Percentiles rank a stretch among this genome's conserved stretches.
Conservation (phyloP, 306 rosid species). For the Vachellia collinsii region DNA sequence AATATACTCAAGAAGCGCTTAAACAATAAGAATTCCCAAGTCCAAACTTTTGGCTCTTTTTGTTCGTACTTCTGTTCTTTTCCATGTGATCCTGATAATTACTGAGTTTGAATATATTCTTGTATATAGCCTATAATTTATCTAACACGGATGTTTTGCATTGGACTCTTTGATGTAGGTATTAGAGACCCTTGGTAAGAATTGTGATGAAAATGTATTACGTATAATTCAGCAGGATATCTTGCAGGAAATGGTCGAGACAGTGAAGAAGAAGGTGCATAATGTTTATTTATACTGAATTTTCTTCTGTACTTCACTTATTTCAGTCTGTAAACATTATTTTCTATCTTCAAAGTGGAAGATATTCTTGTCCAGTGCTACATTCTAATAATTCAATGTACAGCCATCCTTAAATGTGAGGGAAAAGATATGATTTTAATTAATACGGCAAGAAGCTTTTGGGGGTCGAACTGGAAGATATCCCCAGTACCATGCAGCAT, state of each 20-base stretch:
- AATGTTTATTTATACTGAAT: conserved; percentile 17
- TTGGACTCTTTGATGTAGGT: conserved; percentile 58
- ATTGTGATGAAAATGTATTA: conserved; percentile 87
- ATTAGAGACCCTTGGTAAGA: conserved; percentile 90
- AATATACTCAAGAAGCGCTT: conserved; percentile 91
- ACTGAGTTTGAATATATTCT: background rate
- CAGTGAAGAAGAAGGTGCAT: conserved; percentile 93
- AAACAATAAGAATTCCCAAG: conserved; percentile 75
- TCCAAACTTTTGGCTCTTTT: conserved; percentile 90
- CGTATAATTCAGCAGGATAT: conserved; percentile 87
- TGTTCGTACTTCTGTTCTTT: conserved; percentile 61
- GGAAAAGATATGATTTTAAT: conserved; percentile 87
- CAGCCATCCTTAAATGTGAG: conserved; percentile 95
- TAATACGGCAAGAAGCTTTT: conserved; percentile 98
- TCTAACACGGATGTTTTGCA: conserved; percentile 29
- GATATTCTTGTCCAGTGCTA: conserved; percentile 32
- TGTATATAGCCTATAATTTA: background rate
- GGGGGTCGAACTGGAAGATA: conserved; percentile 78
- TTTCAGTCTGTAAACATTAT: conserved; percentile 17
- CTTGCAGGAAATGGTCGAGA: conserved; percentile 93
- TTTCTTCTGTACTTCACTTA: conserved; percentile 31
- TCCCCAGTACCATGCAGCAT: conserved; percentile 91
- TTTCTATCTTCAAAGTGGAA: conserved; percentile 21
- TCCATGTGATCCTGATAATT: conserved; percentile 9
- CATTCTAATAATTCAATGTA: conserved; percentile 45